These are phyloP conservation scores for Flaveria linearis DNA, from an alignment of 129 eudicot species.

Conservation along the genomic window DNA sequence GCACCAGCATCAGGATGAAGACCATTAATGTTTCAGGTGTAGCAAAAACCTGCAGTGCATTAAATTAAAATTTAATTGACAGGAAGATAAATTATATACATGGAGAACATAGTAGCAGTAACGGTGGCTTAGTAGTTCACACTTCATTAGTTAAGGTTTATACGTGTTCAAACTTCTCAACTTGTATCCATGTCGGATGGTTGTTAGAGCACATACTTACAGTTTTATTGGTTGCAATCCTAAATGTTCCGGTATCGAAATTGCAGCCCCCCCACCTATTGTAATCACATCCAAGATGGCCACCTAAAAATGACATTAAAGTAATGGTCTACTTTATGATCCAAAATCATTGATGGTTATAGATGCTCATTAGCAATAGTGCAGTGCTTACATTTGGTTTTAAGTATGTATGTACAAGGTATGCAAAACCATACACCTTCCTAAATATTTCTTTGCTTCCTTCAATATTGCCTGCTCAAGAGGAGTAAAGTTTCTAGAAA, in stretches of 20 bases:
- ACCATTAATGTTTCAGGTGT: too few species aligned
- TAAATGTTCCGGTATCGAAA: conserved; percentile 78
- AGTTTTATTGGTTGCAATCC: conserved; percentile 86
- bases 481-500: background rate
- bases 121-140: too few species aligned
- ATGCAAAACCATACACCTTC: conserved; percentile 51
- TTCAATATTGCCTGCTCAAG: conserved; percentile 60
- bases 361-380: conserved; percentile 4
- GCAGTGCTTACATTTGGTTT: conserved; percentile 59
- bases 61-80: too few species aligned
- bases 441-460: conserved; percentile 63
- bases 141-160: too few species aligned
- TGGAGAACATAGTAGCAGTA: too few species aligned
- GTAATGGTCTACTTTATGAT: background rate
- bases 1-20: conserved; percentile 96
- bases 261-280: conserved; percentile 87
- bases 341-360: conserved; percentile 13
- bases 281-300: conserved; percentile 80
- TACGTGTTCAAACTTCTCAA: too few species aligned
- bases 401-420: conserved; percentile 61
- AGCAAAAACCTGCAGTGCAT: too few species aligned
- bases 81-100: too few species aligned
- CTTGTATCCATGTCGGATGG: background rate
- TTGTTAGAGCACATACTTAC: conserved; percentile 33
- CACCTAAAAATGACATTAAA: conserved; percentile 42